phyloP scores from a whole-genome alignment of 2,329 filamentous ascomycete genomes.

The Colletotrichum cuscutae region DNA sequence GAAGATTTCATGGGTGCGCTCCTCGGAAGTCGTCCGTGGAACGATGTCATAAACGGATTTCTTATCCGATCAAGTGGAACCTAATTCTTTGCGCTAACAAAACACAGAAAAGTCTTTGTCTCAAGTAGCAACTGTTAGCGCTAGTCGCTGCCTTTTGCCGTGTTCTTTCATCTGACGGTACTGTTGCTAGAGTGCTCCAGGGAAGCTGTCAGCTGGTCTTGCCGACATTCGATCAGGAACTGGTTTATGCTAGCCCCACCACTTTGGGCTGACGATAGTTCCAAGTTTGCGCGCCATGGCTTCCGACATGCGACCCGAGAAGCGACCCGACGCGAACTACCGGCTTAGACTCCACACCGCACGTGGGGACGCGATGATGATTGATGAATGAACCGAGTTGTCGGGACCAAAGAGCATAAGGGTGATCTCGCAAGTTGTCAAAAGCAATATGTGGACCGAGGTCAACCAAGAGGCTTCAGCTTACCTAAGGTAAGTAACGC shows the following conservation, averaged over 20 bases:
- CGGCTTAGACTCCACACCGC: slow-evolving; percentile 2
- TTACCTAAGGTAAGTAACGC: neutral
- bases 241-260: slow-evolving; percentile 3
- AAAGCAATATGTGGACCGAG: no score
- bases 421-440: neutral
- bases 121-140: neutral
- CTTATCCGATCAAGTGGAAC: slow-evolving; percentile 14
- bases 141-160: no score
- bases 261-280: neutral
- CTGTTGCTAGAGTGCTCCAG: neutral
- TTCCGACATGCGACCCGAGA: slow-evolving; percentile 33
- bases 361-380: slow-evolving; percentile 13
- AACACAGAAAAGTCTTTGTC: neutral
- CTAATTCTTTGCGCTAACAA: neutral
- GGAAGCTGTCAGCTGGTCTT: neutral
- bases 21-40: slow-evolving; percentile 32
- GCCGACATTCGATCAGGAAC: slow-evolving; percentile 10
- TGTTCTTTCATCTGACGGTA: neutral
- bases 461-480: neutral
- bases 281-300: neutral
- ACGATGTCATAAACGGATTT: slow-evolving; percentile 7
- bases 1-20: neutral
- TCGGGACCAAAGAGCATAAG: neutral
- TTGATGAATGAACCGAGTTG: neutral
- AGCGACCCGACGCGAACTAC: slow-evolving; percentile 26